A percentile compares a stretch with the other conserved stretches of the same genome.
phyloP scores from a whole-genome alignment of 2,329 filamentous ascomycete genomes.

The Epichloe sibirici region DNA sequence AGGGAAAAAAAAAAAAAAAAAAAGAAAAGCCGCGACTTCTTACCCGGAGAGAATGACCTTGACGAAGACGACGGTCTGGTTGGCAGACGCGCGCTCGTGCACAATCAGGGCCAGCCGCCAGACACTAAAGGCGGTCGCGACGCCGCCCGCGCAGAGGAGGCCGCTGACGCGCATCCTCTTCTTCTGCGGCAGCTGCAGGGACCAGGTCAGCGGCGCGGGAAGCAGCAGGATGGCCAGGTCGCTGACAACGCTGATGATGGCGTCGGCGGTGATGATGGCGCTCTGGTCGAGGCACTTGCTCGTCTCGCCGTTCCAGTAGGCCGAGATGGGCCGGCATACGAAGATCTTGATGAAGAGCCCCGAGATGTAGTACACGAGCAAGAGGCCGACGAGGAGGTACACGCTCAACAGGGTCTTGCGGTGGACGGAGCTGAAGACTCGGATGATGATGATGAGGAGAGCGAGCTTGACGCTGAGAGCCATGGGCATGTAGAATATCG shows the following conservation, averaged over 20 bases:
- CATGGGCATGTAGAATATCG: constrained; percentile 32
- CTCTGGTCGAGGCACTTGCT: constrained; percentile 24
- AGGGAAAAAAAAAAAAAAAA: not conserved
- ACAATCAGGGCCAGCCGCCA: constrained; percentile 17
- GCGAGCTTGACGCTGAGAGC: constrained; percentile 30
- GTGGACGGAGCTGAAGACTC: constrained; percentile 28
- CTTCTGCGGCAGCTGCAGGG: constrained; percentile 17
- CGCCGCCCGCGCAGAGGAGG: constrained; percentile 19
- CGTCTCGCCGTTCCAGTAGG: constrained; percentile 24
- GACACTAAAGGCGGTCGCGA: constrained; percentile 20
- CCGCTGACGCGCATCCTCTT: constrained; percentile 18
- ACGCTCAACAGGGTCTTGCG: constrained; percentile 26
- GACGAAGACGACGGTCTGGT: constrained; percentile 16
- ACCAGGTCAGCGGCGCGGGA: constrained; percentile 20
- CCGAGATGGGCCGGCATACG: constrained; percentile 27
- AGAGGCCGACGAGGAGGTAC: constrained; percentile 23
- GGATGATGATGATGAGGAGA: constrained; percentile 29
- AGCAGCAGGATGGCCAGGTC: constrained; percentile 19
- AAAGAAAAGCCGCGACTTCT: not conserved
- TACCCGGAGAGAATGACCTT: constrained; percentile 16
- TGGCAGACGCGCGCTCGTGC: constrained; percentile 11
- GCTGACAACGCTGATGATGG: constrained; percentile 19
- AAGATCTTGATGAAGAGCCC: constrained; percentile 29
- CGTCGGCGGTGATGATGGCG: constrained; percentile 19
- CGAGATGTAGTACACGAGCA: constrained; percentile 27